Conservation (phyloP, 306 rosid genomes). For the Lupinus albus region DNA sequence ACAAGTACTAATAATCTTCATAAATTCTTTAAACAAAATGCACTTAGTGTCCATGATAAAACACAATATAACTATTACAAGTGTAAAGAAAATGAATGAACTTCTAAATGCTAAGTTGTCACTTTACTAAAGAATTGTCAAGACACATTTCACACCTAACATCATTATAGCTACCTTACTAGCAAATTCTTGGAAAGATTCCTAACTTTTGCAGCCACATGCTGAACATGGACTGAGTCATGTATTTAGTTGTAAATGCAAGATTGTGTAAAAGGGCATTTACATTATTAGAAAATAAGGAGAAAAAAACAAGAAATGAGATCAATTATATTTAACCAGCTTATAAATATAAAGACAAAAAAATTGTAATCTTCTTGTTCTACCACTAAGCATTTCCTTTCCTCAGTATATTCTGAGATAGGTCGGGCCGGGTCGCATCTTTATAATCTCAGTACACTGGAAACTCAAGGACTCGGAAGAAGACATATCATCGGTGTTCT, state of each 20-base stretch:
- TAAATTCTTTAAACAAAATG: not conserved
- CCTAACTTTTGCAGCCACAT: slow-evolving; percentile 5
- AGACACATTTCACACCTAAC: slow-evolving; percentile 4
- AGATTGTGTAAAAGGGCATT: not conserved
- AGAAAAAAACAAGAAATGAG: not conserved
- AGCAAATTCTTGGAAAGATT: slow-evolving; percentile 7
- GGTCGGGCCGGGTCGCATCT: not conserved
- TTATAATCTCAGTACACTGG: not conserved
- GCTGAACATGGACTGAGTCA: slow-evolving; percentile 17
- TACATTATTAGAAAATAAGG: not conserved
- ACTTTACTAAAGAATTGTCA: not conserved
- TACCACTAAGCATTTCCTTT: not conserved
- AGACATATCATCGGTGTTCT: not conserved
- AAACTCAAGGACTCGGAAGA: not conserved
- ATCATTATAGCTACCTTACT: slow-evolving; percentile 2
- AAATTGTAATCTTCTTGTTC: not conserved
- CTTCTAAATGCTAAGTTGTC: not conserved
- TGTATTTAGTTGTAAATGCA: not conserved
- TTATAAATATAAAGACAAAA: not conserved
- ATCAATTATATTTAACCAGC: slow-evolving; percentile 3
- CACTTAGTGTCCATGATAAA: no score
- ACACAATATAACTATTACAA: no score
- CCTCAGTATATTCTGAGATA: not conserved
- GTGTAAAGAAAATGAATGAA: not conserved
- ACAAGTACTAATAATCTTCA: slow-evolving; percentile 3